These are phyloP conservation scores for Scutellaria baicalensis DNA, from an alignment of 257 asterid genomes.

Conservation along the genomic window DNA sequence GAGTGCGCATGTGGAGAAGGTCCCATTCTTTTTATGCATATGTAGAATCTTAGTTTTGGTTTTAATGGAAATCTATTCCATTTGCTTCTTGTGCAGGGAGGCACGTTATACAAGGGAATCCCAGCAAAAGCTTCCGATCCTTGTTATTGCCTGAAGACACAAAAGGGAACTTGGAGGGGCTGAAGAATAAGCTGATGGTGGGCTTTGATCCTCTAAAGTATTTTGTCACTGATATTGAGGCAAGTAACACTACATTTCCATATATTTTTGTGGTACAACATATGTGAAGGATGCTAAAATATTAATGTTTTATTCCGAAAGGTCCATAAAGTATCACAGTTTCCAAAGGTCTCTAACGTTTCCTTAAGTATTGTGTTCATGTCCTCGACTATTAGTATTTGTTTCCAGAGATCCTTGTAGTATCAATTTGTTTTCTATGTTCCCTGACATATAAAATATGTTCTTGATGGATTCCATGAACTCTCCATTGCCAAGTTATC, in stretches of 20 bases:
- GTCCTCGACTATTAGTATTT: too few species aligned
- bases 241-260: slow-evolving; percentile 23
- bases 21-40: background rate
- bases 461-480: too few species aligned
- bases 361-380: too few species aligned
- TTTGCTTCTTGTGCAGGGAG: slow-evolving; percentile 36
- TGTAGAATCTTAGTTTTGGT: background rate
- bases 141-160: slow-evolving; percentile 41
- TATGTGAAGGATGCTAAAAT: too few species aligned
- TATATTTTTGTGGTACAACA: background rate
- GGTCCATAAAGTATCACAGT: too few species aligned
- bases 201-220: slow-evolving; percentile 75
- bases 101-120: slow-evolving; percentile 52
- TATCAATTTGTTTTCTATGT: too few species aligned
- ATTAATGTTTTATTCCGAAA: too few species aligned
- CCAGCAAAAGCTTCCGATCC: slow-evolving; percentile 73
- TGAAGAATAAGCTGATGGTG: slow-evolving; percentile 73
- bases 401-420: too few species aligned
- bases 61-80: background rate
- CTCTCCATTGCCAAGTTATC: too few species aligned
- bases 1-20: background rate
- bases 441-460: too few species aligned
- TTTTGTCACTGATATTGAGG: slow-evolving; percentile 71
- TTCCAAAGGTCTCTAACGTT: too few species aligned
- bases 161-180: slow-evolving; percentile 42